phyloP scores from a whole-genome alignment of 495 filamentous ascomycete genomes.

The Oidiodendron maius region DNA sequence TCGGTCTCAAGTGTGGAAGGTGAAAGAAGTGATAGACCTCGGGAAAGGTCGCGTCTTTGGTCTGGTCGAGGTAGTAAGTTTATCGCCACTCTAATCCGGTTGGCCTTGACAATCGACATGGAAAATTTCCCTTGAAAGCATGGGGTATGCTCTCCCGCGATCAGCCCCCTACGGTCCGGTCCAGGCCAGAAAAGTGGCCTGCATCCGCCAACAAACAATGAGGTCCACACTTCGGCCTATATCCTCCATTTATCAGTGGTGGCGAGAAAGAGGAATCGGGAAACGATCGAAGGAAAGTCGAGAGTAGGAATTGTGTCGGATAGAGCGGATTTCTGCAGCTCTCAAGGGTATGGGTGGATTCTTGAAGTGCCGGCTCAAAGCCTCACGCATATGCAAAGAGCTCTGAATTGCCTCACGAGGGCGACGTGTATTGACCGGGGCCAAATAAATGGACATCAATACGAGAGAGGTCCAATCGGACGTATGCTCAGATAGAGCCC shows the following conservation, averaged over 20 bases:
- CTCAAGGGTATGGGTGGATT: not conserved
- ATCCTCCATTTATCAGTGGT: conserved; percentile 14
- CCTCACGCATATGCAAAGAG: not conserved
- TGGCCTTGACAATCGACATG: conserved; percentile 5
- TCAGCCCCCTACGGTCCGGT: not conserved
- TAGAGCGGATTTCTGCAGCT: not conserved
- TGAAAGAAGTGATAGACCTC: not conserved
- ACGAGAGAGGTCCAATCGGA: not conserved
- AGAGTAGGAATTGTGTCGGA: conserved; percentile 12
- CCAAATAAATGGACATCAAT: not conserved
- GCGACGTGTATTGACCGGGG: not conserved
- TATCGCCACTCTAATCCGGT: conserved; percentile 12
- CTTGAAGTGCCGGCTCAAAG: not conserved
- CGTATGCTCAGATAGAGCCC: not conserved
- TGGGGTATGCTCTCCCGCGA: no score
- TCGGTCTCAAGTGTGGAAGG: not conserved
- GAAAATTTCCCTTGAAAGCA: no score
- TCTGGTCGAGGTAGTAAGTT: not conserved
- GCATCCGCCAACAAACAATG: conserved; percentile 12
- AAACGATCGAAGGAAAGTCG: conserved; percentile 11
- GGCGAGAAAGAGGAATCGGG: conserved; percentile 2
- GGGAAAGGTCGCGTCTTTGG: not conserved
- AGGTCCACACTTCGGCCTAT: conserved; percentile 6
- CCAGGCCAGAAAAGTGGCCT: not conserved
- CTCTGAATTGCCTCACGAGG: no score